Evolutionary conservation across 2,329 filamentous ascomycete genomes (phyloP).

Genomic region (Tolypocladium amazonense): DNA sequence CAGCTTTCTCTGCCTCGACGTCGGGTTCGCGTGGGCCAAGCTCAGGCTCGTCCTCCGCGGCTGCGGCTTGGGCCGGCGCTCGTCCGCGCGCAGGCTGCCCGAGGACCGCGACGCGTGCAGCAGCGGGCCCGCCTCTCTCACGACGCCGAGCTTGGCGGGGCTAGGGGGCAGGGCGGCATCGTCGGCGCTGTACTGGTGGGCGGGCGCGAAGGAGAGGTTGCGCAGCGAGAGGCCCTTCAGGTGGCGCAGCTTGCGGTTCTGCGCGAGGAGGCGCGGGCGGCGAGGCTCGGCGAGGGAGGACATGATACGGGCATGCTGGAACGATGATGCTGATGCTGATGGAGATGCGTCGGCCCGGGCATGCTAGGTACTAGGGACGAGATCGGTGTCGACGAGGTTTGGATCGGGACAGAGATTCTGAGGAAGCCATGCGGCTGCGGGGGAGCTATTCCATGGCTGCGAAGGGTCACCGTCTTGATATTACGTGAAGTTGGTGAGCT

Average conservation of each 20-base stretch:
- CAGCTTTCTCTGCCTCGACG: constrained; percentile 59
- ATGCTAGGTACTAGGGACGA: not conserved
- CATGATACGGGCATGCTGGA: constrained; percentile 15
- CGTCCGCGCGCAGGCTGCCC: constrained; percentile 8
- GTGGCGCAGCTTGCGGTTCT: constrained; percentile 85
- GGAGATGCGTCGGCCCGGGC: not conserved
- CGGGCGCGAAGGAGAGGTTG: constrained; percentile 62
- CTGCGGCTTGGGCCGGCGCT: constrained; percentile 11
- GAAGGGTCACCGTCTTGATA: not conserved
- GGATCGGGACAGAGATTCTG: not conserved
- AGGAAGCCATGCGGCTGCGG: not conserved
- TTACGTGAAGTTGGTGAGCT: not conserved
- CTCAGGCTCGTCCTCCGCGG: constrained; percentile 38
- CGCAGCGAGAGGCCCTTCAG: constrained; percentile 78
- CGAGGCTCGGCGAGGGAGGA: constrained; percentile 25
- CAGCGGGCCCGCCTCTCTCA: constrained; percentile 31
- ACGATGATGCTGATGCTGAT: not conserved
- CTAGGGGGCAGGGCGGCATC: constrained; percentile 63
- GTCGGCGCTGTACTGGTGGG: constrained; percentile 60
- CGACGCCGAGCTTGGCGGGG: constrained; percentile 51
- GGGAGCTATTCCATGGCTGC: not conserved
- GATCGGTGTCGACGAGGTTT: not conserved
- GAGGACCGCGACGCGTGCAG: constrained; percentile 44
- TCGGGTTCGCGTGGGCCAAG: constrained; percentile 33
- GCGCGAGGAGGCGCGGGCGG: constrained; percentile 44